Conservation (phyloP, 148 eudicot species). For the Suaeda aralocaspica region DNA sequence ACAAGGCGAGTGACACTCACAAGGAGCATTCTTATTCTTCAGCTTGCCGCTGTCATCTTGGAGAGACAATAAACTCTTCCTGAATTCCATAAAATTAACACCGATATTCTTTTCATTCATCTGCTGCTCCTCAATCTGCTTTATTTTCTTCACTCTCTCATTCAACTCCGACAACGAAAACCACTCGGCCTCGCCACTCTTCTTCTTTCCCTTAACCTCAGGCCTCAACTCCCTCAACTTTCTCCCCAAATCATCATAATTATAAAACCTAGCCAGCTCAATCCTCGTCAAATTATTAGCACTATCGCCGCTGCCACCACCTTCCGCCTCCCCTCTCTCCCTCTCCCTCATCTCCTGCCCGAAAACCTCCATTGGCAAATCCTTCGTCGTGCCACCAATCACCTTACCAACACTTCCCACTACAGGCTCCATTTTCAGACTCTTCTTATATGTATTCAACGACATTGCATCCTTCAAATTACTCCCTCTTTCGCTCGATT, state of each 20-base stretch:
- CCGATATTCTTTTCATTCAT: neutral
- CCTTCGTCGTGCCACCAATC: conserved; percentile 28
- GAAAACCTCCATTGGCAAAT: conserved; percentile 22
- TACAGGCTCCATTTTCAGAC: conserved; percentile 18
- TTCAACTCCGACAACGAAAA: conserved; percentile 60
- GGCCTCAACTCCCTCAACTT: conserved; percentile 64
- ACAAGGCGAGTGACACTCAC: conserved; percentile 23
- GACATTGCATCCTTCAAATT: conserved; percentile 6
- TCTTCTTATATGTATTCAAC: conserved; percentile 20
- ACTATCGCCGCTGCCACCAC: neutral
- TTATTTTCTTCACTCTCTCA: conserved; percentile 53
- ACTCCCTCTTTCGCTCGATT: neutral
- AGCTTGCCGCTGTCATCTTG: neutral
- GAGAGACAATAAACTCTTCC: conserved; percentile 18
- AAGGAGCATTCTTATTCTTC: neutral
- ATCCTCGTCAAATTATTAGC: conserved; percentile 12
- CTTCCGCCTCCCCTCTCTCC: neutral
- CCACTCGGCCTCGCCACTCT: conserved; percentile 22
- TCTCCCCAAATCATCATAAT: conserved; percentile 45
- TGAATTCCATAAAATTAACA: conserved; percentile 9
- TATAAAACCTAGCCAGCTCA: conserved; percentile 30
- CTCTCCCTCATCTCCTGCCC: conserved; percentile 33
- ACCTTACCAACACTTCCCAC: conserved; percentile 5
- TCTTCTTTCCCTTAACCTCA: conserved; percentile 22
- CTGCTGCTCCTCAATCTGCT: conserved; percentile 40